Evolutionary conservation across 2,329 filamentous ascomycete species (phyloP).

Genomic region (Sclerotinia subarctica): DNA sequence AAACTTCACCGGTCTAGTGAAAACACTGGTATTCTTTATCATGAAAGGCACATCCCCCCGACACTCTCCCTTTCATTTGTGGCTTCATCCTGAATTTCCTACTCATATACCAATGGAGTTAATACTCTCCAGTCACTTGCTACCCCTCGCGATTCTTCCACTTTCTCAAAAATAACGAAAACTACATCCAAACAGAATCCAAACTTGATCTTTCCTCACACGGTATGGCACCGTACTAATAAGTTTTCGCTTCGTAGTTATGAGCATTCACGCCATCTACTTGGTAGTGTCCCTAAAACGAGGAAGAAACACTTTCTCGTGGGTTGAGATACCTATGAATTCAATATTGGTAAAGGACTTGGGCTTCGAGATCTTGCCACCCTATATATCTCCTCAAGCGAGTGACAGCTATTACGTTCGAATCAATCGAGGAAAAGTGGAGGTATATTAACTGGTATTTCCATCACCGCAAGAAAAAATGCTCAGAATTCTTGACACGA

Average conservation of each 20-base stretch:
- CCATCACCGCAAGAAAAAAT: neutral
- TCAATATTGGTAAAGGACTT: neutral
- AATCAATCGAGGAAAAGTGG: conserved; percentile 6
- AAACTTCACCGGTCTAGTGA: conserved; percentile 4
- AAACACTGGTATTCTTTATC: neutral
- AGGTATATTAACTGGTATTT: neutral
- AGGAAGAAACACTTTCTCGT: neutral
- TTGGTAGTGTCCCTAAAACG: conserved; percentile 1
- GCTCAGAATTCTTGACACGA: neutral
- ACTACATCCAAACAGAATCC: conserved; percentile 27
- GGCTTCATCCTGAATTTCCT: conserved; percentile 21
- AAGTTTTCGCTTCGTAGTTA: neutral
- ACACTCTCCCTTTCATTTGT: neutral
- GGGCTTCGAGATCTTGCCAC: neutral
- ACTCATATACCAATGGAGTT: conserved; percentile 28
- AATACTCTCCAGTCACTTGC: conserved; percentile 27
- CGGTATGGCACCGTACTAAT: conserved; percentile 22
- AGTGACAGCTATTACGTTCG: neutral
- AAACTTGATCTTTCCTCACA: conserved; percentile 23
- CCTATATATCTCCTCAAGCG: conserved; percentile 10
- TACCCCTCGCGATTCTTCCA: neutral
- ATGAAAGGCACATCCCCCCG: conserved; percentile 9
- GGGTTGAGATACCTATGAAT: neutral
- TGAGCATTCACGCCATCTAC: neutral
- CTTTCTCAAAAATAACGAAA: conserved; percentile 26